Evolutionary conservation across 495 filamentous ascomycete species (phyloP).

Genomic region (Hypoxylon lienhwacheense): DNA sequence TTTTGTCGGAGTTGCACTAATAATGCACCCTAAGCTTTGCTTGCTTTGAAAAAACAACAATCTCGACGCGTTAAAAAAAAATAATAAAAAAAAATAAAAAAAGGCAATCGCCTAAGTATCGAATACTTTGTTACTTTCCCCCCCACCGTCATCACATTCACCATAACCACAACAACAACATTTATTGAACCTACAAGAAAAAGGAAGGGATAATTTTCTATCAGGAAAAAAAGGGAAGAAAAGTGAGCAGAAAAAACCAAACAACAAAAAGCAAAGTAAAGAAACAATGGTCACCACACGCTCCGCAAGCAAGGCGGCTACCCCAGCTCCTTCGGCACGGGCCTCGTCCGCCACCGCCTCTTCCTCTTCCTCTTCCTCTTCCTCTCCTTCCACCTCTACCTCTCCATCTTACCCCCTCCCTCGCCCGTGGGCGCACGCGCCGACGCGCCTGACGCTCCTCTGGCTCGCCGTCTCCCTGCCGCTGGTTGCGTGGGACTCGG

Average conservation of each 20-base stretch:
- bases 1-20: no score
- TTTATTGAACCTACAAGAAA: no score
- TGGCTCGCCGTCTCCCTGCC: slow-evolving; percentile 83
- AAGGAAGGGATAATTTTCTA: not conserved
- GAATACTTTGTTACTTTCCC: no score
- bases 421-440: slow-evolving; percentile 70
- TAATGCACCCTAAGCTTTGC: no score
- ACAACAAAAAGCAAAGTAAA: no score
- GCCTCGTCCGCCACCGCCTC: not conserved
- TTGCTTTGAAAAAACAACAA: not conserved
- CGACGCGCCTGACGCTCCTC: slow-evolving; percentile 62
- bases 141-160: no score
- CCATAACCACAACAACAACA: no score
- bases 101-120: no score
- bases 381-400: no score
- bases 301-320: slow-evolving; percentile 33
- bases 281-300: slow-evolving; percentile 37
- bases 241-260: not conserved
- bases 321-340: not conserved
- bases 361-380: no score
- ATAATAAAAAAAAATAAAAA: not conserved
- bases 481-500: slow-evolving; percentile 79
- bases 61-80: not conserved
- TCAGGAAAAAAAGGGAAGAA: not conserved
- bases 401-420: no score